Evolutionary conservation across 352 stramenopile species (phyloP).

Genomic region (Pythium phragmiticola): DNA sequence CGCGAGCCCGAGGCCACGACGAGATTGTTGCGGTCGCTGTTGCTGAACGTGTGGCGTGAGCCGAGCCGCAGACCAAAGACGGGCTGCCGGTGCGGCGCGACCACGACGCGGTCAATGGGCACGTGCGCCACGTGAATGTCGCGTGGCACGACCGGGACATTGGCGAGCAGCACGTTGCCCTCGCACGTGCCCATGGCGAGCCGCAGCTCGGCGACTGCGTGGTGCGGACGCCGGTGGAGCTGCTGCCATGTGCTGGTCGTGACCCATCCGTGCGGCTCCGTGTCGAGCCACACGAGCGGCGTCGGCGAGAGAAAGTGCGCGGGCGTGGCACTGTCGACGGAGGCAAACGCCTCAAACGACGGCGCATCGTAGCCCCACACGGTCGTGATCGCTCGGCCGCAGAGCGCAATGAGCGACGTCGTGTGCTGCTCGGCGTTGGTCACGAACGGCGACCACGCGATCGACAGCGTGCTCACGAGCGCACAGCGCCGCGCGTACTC

Average conservation of each 20-base stretch:
- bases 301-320: conserved; percentile 33
- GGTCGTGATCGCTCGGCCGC: conserved; percentile 58
- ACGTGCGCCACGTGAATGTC: conserved; percentile 27
- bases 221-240: conserved; percentile 37
- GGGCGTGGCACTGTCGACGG: not conserved
- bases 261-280: conserved; percentile 73
- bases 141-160: conserved; percentile 32
- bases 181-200: conserved; percentile 63
- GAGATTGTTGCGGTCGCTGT: conserved; percentile 54
- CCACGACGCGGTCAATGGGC: conserved; percentile 48
- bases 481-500: conserved; percentile 62
- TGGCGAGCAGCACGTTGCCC: conserved; percentile 55
- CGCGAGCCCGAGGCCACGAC: conserved; percentile 60
- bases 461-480: conserved; percentile 57
- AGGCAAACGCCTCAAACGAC: conserved; percentile 32
- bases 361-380: conserved; percentile 69
- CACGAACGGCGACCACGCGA: conserved; percentile 76
- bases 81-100: conserved; percentile 56
- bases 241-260: conserved; percentile 67
- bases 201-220: conserved; percentile 24
- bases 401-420: conserved; percentile 68
- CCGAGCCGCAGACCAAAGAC: conserved; percentile 59
- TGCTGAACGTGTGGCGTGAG: conserved; percentile 45
- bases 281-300: conserved; percentile 62
- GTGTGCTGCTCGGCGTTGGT: conserved; percentile 38